Evolutionary conservation across 169 alveolate species (phyloP), one percentile per base, ranked within the genome.

Genomic region (Plasmodium falciparum): DNA sequence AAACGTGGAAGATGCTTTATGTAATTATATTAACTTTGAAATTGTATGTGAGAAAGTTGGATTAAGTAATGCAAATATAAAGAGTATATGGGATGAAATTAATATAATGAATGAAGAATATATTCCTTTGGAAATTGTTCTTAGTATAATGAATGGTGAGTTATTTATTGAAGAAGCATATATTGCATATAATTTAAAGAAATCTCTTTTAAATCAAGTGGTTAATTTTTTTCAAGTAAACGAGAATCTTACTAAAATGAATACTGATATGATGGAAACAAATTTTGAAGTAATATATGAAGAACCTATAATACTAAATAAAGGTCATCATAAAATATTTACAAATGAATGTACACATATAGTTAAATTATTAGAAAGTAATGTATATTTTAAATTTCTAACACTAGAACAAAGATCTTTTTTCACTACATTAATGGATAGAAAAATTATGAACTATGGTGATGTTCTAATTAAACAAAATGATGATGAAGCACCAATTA

Each of bases 321-420:
- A 86, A 65, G 29, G 52, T 20, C 92, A 86, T 1, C 92, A 86
- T 72, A 86, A 86, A 72, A 59, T 63, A 39, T 52, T 54, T 45
- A 39, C 86, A 22, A 86, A 63, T 45, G 92, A 86, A 72, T 70
- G 86, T 59, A 20, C 63, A 45, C 43, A 70, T 15, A 62, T 86
- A 39, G 78, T 72, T 26, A 59, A 86, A 61, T 22, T 71, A 73
- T 62, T 86, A 54, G 78, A 86, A 54, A 26, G 15, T 4, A 67
- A 86, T 71, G 6, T 12, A 8, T 33, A 72, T 59, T 86, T 86
- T 72, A 86, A 86, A 61, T 71, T 26, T 52, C 73, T 86, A 71
- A 86, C 92, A n/a, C 2, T 86, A 66, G 83, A 86, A 20, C 92
- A 86, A 73, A 86, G 92, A 72, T 49, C 22, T n/a, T 86, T 71